Percentiles rank a stretch among this genome's conserved stretches.
These are phyloP conservation scores for Botrytis fragariae DNA, from an alignment of 2,329 filamentous ascomycete genomes.

Conservation along the genomic window DNA sequence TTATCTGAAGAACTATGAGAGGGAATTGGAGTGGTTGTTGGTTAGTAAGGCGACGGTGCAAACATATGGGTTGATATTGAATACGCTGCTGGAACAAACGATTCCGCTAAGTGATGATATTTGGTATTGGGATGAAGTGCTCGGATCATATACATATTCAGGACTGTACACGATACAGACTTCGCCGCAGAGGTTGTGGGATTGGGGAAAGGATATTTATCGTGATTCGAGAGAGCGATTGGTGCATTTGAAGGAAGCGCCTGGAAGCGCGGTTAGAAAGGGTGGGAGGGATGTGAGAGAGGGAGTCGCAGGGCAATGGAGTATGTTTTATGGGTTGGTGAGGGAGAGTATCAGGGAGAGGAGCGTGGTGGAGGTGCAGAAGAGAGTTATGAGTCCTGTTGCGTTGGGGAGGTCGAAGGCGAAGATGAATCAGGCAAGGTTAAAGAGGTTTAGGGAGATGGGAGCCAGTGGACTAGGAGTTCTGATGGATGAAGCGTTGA, in stretches of 20 bases:
- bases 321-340: slow-evolving; percentile 77
- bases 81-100: slow-evolving; percentile 76
- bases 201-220: slow-evolving; percentile 69
- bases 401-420: slow-evolving; percentile 73
- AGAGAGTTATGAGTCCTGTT: slow-evolving; percentile 73
- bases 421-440: slow-evolving; percentile 65
- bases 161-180: slow-evolving; percentile 84
- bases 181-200: slow-evolving; percentile 72
- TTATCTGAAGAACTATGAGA: slow-evolving; percentile 56
- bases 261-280: slow-evolving; percentile 32
- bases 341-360: slow-evolving; percentile 71
- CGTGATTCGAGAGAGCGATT: slow-evolving; percentile 45
- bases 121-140: slow-evolving; percentile 92
- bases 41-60: slow-evolving; percentile 91
- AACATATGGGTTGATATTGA: slow-evolving; percentile 77
- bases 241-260: slow-evolving; percentile 33
- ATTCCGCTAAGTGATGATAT: slow-evolving; percentile 82
- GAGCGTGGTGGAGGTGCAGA: slow-evolving; percentile 68
- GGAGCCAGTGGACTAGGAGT: slow-evolving; percentile 85
- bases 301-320: slow-evolving; percentile 54
- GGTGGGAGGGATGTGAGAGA: slow-evolving; percentile 29
- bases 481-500: slow-evolving; percentile 80
- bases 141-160: slow-evolving; percentile 75
- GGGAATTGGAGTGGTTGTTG: slow-evolving; percentile 85
- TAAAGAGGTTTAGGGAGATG: slow-evolving; percentile 73